These are phyloP conservation scores for Plasmodium vivax DNA, from an alignment of 169 alveolate genomes.

Conservation along the genomic window DNA sequence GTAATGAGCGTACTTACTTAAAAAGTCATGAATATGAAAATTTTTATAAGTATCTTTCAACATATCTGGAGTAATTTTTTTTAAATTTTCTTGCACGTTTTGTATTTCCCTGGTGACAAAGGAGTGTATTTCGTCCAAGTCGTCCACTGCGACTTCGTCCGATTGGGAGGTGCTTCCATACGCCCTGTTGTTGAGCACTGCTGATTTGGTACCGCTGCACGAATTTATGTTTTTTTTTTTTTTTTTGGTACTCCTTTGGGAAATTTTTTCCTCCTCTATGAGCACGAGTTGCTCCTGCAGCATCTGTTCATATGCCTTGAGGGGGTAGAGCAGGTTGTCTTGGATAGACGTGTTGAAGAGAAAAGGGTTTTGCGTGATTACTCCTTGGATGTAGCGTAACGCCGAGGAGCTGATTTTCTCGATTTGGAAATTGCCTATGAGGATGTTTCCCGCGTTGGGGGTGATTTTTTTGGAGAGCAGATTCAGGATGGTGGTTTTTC, in stretches of 20 bases:
- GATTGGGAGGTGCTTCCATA: not conserved
- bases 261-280: not conserved
- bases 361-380: conserved; percentile 63
- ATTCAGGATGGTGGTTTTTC: conserved; percentile 93
- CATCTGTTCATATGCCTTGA: conserved; percentile 55
- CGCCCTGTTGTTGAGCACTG: not conserved
- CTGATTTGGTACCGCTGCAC: not conserved
- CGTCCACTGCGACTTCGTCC: not conserved
- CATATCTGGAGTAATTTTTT: conserved; percentile 90
- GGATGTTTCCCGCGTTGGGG: conserved; percentile 83
- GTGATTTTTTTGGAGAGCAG: conserved; percentile 90
- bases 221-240: not conserved
- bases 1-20: conserved; percentile 85
- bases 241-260: not conserved
- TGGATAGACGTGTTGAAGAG: conserved; percentile 24
- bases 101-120: conserved; percentile 8
- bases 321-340: conserved; percentile 27
- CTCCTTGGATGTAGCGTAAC: conserved; percentile 32
- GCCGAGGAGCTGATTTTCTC: conserved; percentile 43
- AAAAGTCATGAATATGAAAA: conserved; percentile 90
- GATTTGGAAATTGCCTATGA: conserved; percentile 67
- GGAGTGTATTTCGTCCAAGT: conserved; percentile 16
- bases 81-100: conserved; percentile 90
- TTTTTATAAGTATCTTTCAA: conserved; percentile 88
- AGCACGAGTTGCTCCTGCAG: conserved; percentile 34